Base-by-base conservation (phyloP, 2,329 filamentous ascomycete genomes). In the Neopestalotiopsis sp. region DNA sequence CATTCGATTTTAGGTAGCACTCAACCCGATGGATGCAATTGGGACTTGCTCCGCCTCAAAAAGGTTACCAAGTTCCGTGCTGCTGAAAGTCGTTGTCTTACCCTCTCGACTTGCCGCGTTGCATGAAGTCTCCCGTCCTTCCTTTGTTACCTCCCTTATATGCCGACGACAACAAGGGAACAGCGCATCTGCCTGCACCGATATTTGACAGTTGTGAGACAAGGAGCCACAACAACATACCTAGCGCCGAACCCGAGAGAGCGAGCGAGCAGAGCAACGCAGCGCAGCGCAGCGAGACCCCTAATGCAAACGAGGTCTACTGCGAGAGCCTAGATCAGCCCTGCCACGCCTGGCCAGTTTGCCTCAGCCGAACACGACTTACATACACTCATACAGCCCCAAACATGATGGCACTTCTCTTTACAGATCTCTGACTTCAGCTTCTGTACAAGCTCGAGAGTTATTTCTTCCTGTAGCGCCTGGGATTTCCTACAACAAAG, bases 11-110 rank as follows among this genome's bases (percentile, higher is more conserved):
- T 38, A 38, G 34, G 34, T 38, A 38, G 30, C 57, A 59, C 24
- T 57, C 45, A 32, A 38, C 49, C 63, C 53, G 53, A 28, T 66
- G 34, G 6, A 38, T 38, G 34, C 6, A 38, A 7, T 38, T 38
- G 34, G 34, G 10, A 10, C 24, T 28, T 38, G 49, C 63, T 66
- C 42, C 63, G 63, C 63, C 63, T 57, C 63, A 56, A 66, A 56
- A 63, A 57, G 42, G 28, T 38, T 38, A 38, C 34, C 34, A 38
- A 38, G 34, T 34, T 66, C 63, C 63, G 42, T 66, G 42, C 40
- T 45, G 63, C 63, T 66, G 63, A 66, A 58, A n/a, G 63, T 38
- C 42, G 28, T 45, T 30, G 61, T 64, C 20, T 49, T 57, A 58
- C 49, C 24, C 49, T 56, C 63, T 57, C 42, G 13, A 66, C 32